Percentiles rank a stretch among this genome's conserved stretches.
phyloP scores from a whole-genome alignment of 257 asterid species.

The Haberlea rhodopensis region DNA sequence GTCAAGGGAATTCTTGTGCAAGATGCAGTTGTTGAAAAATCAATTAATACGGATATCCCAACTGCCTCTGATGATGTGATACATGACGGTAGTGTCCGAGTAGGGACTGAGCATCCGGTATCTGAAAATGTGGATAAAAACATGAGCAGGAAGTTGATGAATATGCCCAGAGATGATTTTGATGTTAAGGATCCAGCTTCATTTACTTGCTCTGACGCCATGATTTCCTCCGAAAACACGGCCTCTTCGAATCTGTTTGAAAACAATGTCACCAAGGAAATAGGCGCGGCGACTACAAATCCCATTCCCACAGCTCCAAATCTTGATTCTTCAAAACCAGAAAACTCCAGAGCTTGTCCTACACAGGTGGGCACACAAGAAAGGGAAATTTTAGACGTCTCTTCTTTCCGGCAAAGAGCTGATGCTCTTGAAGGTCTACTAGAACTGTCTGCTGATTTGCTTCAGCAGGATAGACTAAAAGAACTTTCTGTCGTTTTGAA shows the following conservation, averaged over 20 bases:
- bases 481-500: slow-evolving; percentile 82
- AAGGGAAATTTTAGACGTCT: slow-evolving; percentile 71
- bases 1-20: slow-evolving; percentile 43
- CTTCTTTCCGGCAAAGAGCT: slow-evolving; percentile 85
- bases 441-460: slow-evolving; percentile 95
- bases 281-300: slow-evolving; percentile 35
- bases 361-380: slow-evolving; percentile 46
- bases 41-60: slow-evolving; percentile 35
- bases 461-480: slow-evolving; percentile 78
- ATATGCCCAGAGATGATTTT: slow-evolving; percentile 46
- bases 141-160: slow-evolving; percentile 44
- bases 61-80: slow-evolving; percentile 61
- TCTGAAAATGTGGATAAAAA: slow-evolving; percentile 40
- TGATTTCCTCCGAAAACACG: slow-evolving; percentile 30
- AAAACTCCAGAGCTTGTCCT: slow-evolving; percentile 27
- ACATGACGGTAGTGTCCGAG: slow-evolving; percentile 68
- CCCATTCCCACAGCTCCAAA: slow-evolving; percentile 26
- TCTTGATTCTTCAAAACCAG: slow-evolving; percentile 37
- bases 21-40: slow-evolving; percentile 41
- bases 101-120: slow-evolving; percentile 48
- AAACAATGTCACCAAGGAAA: slow-evolving; percentile 46
- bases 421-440: slow-evolving; percentile 94
- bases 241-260: slow-evolving; percentile 36
- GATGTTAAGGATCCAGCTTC: slow-evolving; percentile 39
- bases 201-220: slow-evolving; percentile 26